Evolutionary conservation across 163 green algal genomes (phyloP), one percentile per base, ranked within the genome.

Genomic region (Scenedesmus sp.): DNA sequence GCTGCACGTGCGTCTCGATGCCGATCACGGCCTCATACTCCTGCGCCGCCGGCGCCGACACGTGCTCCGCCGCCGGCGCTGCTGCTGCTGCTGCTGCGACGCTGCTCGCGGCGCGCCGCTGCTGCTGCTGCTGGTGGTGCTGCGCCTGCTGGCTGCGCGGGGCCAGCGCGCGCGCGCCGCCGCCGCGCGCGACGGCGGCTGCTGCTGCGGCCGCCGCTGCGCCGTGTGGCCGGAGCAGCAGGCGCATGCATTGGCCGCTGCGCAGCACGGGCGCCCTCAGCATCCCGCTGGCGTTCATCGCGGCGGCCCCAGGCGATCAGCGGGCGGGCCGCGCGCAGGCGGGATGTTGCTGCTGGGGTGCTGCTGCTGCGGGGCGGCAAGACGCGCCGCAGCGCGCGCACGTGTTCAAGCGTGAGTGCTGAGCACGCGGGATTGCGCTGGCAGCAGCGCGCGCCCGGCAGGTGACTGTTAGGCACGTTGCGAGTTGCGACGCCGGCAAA

Each of bases 1-100:
- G 91, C 90, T 99, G 96, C 39, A 99, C 93, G 77, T 99, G 96
- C 29, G 91, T 98, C 84, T 99, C 96, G 39, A 99, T 97, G 42
- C 96, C 96, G 47, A 99, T 97, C 18, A 98, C 93, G 0, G 94
- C 89, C 83, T 99, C 96, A 66, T 93, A 99, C 45, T 71, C 44
- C 45, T 80, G 71, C 13, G 54, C 71, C 63, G 58, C 45, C 26
- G 71, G 57, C 50, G 71, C 71, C 51, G 45, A 13, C 11, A 51
- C 31, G 14, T 45, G 28, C 14, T 53, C 58, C 69, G 44, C 45
- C 47, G 45, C 45, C 60, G 24, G n/a, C 24, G 71, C 29, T 39
- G 58, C 58, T 71, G 62, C 47, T 26, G n/a, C 28, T 39, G 15
- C 56, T 63, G 56, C 56, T 63, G 22, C n/a, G 3, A 4, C 24